A percentile compares a stretch with the other conserved stretches of the same genome.
Evolutionary conservation across 495 filamentous ascomycete species (phyloP).

Genomic region (Lasiosphaeria ovina): DNA sequence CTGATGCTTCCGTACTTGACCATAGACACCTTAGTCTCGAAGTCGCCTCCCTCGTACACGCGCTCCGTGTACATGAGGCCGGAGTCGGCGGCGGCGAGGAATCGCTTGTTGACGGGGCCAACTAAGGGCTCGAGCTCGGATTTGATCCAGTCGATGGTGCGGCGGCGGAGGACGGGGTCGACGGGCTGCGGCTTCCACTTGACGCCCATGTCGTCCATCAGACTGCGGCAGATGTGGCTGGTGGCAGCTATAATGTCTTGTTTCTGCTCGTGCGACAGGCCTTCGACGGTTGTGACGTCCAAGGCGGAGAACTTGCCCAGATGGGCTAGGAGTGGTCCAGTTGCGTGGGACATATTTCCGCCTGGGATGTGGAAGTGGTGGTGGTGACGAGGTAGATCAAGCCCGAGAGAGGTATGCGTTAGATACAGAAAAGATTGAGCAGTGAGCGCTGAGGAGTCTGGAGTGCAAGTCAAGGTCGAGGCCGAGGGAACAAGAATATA

Average conservation of each 20-base stretch:
- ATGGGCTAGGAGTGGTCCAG: not conserved
- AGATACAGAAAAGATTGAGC: too few species aligned
- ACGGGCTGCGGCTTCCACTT: slow-evolving; percentile 17
- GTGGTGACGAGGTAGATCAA: too few species aligned
- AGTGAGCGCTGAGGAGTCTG: too few species aligned
- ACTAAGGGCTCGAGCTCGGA: slow-evolving; percentile 8
- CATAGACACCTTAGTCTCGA: slow-evolving; percentile 13
- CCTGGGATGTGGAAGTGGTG: too few species aligned
- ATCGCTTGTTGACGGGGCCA: slow-evolving; percentile 11
- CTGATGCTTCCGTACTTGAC: slow-evolving; percentile 10
- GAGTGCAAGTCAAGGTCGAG: too few species aligned
- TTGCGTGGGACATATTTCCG: not conserved
- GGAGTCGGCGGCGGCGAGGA: slow-evolving; percentile 12
- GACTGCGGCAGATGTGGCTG: slow-evolving; percentile 15
- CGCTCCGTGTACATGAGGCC: slow-evolving; percentile 10
- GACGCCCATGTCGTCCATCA: slow-evolving; percentile 16
- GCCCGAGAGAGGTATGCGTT: too few species aligned
- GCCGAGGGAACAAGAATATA: too few species aligned
- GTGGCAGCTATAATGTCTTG: slow-evolving; percentile 6
- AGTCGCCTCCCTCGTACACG: slow-evolving; percentile 13
- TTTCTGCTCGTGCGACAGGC: slow-evolving; percentile 7
- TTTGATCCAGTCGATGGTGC: slow-evolving; percentile 14
- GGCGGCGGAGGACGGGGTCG: slow-evolving; percentile 7
- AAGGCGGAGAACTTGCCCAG: slow-evolving; percentile 10
- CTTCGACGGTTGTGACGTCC: slow-evolving; percentile 10